These are phyloP conservation scores for Mariannaea elegans DNA, from an alignment of 2,329 filamentous ascomycete genomes.

Conservation along the genomic window DNA sequence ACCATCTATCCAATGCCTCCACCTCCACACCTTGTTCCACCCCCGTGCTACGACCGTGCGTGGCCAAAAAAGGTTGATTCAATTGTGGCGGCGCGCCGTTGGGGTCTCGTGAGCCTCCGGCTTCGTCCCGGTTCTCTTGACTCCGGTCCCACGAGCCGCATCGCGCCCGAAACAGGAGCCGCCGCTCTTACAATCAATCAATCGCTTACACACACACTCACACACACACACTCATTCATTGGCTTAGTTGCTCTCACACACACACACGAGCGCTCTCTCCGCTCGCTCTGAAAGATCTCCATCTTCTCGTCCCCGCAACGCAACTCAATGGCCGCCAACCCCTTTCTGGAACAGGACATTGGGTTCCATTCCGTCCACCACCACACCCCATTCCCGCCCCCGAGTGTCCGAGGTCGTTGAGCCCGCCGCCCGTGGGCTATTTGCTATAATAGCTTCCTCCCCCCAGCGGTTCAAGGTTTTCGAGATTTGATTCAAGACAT, in stretches of 20 bases:
- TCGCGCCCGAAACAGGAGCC: slow-evolving; percentile 26
- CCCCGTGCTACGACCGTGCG: slow-evolving; percentile 17
- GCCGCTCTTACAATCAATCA: slow-evolving; percentile 10
- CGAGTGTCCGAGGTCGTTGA: slow-evolving; percentile 2
- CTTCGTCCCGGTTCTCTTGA: slow-evolving; percentile 38
- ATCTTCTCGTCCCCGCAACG: neutral
- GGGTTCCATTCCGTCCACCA: slow-evolving; percentile 7
- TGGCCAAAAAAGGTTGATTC: slow-evolving; percentile 1
- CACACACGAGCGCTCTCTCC: neutral
- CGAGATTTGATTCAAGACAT: slow-evolving; percentile 12
- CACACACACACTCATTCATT: neutral
- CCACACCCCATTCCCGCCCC: slow-evolving; percentile 2
- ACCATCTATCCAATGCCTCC: neutral
- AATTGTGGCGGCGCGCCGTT: slow-evolving; percentile 31
- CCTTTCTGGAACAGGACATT: slow-evolving; percentile 19
- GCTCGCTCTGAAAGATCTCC: neutral
- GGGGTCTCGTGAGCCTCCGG: slow-evolving; percentile 38
- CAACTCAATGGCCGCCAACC: slow-evolving; percentile 28
- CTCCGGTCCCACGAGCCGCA: slow-evolving; percentile 40
- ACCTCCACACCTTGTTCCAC: slow-evolving; percentile 17
- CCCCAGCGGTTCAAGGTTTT: slow-evolving; percentile 23
- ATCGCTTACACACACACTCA: neutral
- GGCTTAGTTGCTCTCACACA: too few species aligned
- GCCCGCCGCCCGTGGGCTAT: slow-evolving; percentile 4
- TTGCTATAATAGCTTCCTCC: slow-evolving; percentile 41